Percentiles rank a stretch among this genome's conserved stretches.
Evolutionary conservation across 164 flowering plant species (phyloP).

Genomic region (Warburgia ugandensis): DNA sequence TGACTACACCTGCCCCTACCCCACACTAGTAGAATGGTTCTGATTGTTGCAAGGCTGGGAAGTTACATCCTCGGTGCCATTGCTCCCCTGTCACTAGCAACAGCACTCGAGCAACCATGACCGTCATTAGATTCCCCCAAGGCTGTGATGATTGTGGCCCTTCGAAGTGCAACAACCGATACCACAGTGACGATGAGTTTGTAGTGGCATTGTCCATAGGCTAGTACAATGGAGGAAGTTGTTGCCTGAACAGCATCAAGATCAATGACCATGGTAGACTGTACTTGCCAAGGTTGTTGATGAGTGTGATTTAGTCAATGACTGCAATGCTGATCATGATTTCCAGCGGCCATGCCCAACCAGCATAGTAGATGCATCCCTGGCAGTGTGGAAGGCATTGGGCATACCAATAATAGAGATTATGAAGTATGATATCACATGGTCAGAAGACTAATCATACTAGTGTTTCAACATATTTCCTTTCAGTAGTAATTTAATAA

Average conservation of each 20-base stretch:
- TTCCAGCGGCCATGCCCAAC: slow-evolving; percentile 1
- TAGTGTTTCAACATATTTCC: no score
- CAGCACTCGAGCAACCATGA: neutral
- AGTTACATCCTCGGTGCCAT: neutral
- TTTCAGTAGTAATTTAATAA: no score
- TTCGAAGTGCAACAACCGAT: neutral
- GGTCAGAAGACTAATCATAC: no score
- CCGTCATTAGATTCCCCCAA: neutral
- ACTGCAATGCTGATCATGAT: neutral
- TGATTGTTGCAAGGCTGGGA: no score
- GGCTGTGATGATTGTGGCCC: neutral
- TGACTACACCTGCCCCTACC: neutral
- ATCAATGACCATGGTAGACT: neutral
- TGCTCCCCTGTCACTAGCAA: neutral
- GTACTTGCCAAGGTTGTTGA: slow-evolving; percentile 1
- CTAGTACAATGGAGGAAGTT: neutral
- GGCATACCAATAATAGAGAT: no score
- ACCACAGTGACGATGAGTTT: neutral
- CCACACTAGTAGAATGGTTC: no score
- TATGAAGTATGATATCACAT: no score
- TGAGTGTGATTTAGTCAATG: neutral
- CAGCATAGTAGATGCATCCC: neutral
- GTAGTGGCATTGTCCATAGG: slow-evolving; percentile 1
- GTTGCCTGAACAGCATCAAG: neutral
- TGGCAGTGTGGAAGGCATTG: neutral